Percentiles rank a stretch among this genome's conserved stretches.
These are phyloP conservation scores for Malus hybrid DNA, from an alignment of 331 rosid species.

Conservation along the genomic window DNA sequence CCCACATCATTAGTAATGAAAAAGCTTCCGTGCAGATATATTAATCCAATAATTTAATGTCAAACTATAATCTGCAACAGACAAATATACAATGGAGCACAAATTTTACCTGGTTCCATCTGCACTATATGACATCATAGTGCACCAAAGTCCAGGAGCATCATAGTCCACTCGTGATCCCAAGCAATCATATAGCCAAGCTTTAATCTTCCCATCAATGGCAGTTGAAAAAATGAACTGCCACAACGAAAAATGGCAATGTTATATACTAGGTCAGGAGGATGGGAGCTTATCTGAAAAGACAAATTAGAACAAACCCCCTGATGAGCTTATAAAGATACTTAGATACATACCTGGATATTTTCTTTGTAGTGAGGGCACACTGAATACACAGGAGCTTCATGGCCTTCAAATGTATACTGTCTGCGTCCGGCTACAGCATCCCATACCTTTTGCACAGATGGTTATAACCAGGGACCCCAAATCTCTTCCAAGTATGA, in stretches of 20 bases:
- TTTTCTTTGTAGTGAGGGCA: conserved; percentile 37
- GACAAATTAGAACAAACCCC: not conserved
- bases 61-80: not conserved
- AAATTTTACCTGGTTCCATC: conserved; percentile 35
- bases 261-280: not conserved
- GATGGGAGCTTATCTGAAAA: not conserved
- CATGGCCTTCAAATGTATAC: conserved; percentile 37
- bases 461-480: not conserved
- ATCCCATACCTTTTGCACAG: conserved; percentile 31
- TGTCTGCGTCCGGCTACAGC: conserved; percentile 27
- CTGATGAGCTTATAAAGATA: not conserved
- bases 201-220: conserved; percentile 35
- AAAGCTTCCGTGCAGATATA: not conserved
- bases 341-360: conserved; percentile 23
- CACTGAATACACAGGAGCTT: conserved; percentile 40
- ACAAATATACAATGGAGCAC: not conserved
- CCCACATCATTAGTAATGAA: not conserved
- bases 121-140: conserved; percentile 43
- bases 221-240: conserved; percentile 43
- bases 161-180: conserved; percentile 41
- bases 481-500: not conserved
- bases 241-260: not conserved
- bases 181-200: conserved; percentile 36
- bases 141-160: conserved; percentile 44
- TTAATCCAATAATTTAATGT: not conserved